Evolutionary conservation across 2,329 filamentous ascomycete genomes (phyloP).

Genomic region (Beauveria rudraprayagi): DNA sequence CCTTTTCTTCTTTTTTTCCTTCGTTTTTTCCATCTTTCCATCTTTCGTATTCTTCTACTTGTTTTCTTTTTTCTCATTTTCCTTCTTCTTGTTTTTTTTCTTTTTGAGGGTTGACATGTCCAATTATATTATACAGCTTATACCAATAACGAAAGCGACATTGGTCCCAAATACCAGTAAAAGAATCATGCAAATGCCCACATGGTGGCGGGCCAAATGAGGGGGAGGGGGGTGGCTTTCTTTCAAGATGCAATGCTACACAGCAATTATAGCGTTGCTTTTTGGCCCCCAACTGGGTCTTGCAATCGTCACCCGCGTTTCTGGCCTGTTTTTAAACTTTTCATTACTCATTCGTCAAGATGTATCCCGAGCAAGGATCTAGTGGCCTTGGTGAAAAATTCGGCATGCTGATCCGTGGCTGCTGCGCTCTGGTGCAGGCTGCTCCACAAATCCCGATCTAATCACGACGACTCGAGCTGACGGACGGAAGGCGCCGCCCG

Average conservation of each 20-base stretch:
- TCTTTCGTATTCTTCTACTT: neutral
- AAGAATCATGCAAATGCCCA: neutral
- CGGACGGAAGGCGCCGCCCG: too few species aligned
- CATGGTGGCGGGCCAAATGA: neutral
- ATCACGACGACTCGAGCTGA: too few species aligned
- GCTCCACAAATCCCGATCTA: too few species aligned
- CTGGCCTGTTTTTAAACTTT: neutral
- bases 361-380: too few species aligned
- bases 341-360: too few species aligned
- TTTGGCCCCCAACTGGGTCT: conserved; percentile 1
- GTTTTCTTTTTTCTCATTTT: too few species aligned
- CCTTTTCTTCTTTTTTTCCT: too few species aligned
- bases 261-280: neutral
- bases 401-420: too few species aligned
- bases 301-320: neutral
- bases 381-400: too few species aligned
- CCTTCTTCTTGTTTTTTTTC: neutral
- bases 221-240: neutral
- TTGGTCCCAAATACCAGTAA: neutral
- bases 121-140: neutral
- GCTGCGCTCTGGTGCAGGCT: too few species aligned
- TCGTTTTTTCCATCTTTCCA: too few species aligned
- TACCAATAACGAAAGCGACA: neutral
- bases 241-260: neutral
- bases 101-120: too few species aligned